Percentiles rank a stretch among this genome's conserved stretches.
phyloP scores from a whole-genome alignment of 2,329 filamentous ascomycete species.

The Colletotrichum scovillei region DNA sequence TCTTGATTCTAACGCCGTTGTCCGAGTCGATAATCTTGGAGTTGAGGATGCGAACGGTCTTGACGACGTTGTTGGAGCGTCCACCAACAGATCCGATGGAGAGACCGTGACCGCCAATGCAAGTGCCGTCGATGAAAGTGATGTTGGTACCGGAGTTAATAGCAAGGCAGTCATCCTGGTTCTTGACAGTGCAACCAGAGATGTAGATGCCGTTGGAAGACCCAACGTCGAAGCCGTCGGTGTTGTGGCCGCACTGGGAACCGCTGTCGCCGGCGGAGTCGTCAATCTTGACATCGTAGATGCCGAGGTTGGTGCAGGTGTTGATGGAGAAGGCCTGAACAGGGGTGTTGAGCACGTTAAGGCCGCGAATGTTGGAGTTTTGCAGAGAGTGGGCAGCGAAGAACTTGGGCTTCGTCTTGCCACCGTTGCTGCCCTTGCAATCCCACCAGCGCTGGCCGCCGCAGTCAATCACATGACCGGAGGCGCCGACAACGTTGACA shows the following conservation, averaged over 20 bases:
- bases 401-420: not conserved
- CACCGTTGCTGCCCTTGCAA: not conserved
- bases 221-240: constrained; percentile 69
- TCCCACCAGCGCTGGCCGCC: not conserved
- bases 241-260: constrained; percentile 52
- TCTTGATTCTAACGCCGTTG: constrained; percentile 65
- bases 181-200: constrained; percentile 62
- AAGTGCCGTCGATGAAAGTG: constrained; percentile 55
- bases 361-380: not conserved
- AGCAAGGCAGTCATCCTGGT: constrained; percentile 72
- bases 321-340: not conserved
- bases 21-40: constrained; percentile 61
- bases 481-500: not conserved
- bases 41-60: constrained; percentile 61
- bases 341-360: not conserved
- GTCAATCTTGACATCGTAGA: not conserved
- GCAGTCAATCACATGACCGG: not conserved
- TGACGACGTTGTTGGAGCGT: constrained; percentile 62
- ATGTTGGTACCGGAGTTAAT: constrained; percentile 64
- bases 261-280: not conserved
- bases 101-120: constrained; percentile 56
- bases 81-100: constrained; percentile 58
- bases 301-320: not conserved
- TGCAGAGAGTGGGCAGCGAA: not conserved
- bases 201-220: constrained; percentile 61